Evolutionary conservation across 192 early-diverging fungal species (phyloP).

Genomic region (Coemansia furcata): DNA sequence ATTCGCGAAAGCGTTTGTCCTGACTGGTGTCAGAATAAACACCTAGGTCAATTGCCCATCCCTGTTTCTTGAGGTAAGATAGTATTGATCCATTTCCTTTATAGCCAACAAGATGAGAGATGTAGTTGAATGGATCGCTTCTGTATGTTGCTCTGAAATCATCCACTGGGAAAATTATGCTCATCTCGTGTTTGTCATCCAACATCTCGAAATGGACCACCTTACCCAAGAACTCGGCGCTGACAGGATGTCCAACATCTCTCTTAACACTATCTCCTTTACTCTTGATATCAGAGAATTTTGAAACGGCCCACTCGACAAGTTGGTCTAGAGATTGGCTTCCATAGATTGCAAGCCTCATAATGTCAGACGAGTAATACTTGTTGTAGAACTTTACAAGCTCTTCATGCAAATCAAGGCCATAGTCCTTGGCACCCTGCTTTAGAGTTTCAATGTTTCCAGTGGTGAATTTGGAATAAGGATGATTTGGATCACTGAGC

Average conservation of each 20-base stretch:
- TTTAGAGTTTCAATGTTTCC: conserved; percentile 80
- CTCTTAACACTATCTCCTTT: conserved; percentile 60
- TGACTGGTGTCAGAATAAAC: neutral
- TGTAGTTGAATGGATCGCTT: conserved; percentile 61
- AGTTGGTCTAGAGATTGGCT: conserved; percentile 74
- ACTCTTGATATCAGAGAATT: conserved; percentile 75
- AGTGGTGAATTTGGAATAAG: conserved; percentile 75
- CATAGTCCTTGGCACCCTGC: conserved; percentile 43
- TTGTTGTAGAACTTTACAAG: conserved; percentile 76
- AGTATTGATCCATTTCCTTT: conserved; percentile 80
- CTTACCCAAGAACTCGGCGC: conserved; percentile 54
- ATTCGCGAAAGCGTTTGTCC: conserved; percentile 10
- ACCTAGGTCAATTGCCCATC: conserved; percentile 65
- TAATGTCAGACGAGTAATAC: conserved; percentile 90
- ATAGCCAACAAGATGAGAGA: conserved; percentile 73
- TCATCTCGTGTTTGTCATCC: conserved; percentile 65
- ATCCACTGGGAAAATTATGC: conserved; percentile 77
- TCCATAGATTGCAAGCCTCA: conserved; percentile 87
- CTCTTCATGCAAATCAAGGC: conserved; percentile 72
- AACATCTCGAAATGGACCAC: conserved; percentile 68
- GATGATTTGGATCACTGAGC: conserved; percentile 59
- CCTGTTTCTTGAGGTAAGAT: conserved; percentile 72
- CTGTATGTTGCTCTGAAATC: conserved; percentile 58
- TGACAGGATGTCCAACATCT: neutral
- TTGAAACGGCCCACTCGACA: conserved; percentile 71